These are phyloP conservation scores for Prunus mume DNA, from an alignment of 306 rosid species.

Conservation along the genomic window DNA sequence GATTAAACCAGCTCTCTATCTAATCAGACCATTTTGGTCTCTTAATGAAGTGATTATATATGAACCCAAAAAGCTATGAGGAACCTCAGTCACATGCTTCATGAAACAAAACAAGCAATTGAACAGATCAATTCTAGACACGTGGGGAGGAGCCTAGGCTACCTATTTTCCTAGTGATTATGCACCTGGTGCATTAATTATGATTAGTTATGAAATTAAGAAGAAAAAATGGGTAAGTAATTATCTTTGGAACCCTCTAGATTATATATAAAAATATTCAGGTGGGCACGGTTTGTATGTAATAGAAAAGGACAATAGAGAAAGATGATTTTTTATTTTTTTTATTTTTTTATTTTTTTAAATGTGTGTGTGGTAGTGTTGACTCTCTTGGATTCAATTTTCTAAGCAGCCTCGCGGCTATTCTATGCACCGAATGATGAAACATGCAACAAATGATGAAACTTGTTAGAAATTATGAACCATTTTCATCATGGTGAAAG, in stretches of 20 bases:
- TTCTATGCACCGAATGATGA: slow-evolving; percentile 32
- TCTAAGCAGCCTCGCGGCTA: slow-evolving; percentile 28
- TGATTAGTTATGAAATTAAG: not conserved
- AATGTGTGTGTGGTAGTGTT: not conserved
- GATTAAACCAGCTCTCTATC: not conserved
- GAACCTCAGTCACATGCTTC: slow-evolving; percentile 29
- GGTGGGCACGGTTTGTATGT: not conserved
- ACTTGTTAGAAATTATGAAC: not conserved
- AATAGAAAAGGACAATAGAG: not conserved
- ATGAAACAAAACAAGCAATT: slow-evolving; percentile 1
- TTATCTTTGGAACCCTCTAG: not conserved
- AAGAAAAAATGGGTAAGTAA: not conserved
- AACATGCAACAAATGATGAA: slow-evolving; percentile 3
- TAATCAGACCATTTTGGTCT: slow-evolving; percentile 2
- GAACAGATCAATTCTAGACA: slow-evolving; percentile 10
- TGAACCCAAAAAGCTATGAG: slow-evolving; percentile 20
- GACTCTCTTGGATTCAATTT: not conserved
- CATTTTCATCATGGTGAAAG: slow-evolving; percentile 1
- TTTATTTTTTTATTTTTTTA: too few species aligned
- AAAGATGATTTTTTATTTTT: too few species aligned
- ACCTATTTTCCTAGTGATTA: not conserved
- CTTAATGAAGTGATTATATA: slow-evolving; percentile 3
- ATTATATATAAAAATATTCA: not conserved
- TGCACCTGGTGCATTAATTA: not conserved
- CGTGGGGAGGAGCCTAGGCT: slow-evolving; percentile 13